Base-by-base conservation (phyloP, 306 rosid species). In the Glycyrrhiza uralensis region DNA sequence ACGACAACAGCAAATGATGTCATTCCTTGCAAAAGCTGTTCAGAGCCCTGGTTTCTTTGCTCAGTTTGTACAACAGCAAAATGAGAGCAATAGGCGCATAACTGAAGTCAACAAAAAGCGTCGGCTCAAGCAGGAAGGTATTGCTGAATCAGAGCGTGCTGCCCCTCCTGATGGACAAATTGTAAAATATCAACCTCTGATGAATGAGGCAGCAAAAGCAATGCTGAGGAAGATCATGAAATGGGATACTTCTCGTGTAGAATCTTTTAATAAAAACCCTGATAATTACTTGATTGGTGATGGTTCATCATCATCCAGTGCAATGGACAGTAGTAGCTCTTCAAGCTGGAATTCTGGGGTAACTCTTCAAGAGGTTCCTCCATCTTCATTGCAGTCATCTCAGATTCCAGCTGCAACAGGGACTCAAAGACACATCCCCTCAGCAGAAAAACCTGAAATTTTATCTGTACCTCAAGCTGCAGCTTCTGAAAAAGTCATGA, bases 1-100 rank as follows among this genome's bases (percentile, higher is more conserved):
- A 69, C 79, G 99, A 45, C 99, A 94, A 61, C 97, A 91, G 76
- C 97, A 94, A 77, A 91, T 94, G 97, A 91, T 94, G 97, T 91
- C 99, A 52, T 94, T 94, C 77, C 92, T 94, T 59, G 99, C 99
- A 12, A 94, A 91, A 83, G 99, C 97, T 32, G 88, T 91, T 60
- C 97, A 91, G 80, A 91, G 99, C 83, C 97, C 99, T 73, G 87
- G 97, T 64, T 94, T 94, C 75, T 84, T 94, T 75, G 89, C 96
- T 73, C 97, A 94, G 78, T 94, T 94, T 81, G 93, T 94, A 49
- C 96, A 94, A 81, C 97, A 93, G 81, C 84, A 94, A 82, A 94
- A 87, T 75, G 97, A 89, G 69, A 87, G 91, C 86, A 91, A 71
- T 77, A 88, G 90, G 75, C 88, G 96, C 52, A 84, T 94, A 55